A percentile compares a stretch with the other conserved stretches of the same genome.
These are phyloP conservation scores for Brassica balearica DNA, from an alignment of 441 rosid genomes.

Conservation along the genomic window DNA sequence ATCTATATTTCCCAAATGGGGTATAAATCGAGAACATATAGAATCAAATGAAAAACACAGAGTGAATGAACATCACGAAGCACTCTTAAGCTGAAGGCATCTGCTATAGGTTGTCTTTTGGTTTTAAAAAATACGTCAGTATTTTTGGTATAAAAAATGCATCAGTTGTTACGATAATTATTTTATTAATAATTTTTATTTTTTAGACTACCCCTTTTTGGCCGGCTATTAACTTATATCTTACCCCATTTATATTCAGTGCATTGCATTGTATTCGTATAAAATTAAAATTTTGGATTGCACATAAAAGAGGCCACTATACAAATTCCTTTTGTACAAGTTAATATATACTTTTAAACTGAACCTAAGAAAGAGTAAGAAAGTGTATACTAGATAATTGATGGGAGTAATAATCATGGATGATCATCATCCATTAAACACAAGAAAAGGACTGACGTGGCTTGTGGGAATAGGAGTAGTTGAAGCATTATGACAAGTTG, in stretches of 20 bases:
- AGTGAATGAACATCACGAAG: not conserved
- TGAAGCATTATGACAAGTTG: constrained; percentile 30
- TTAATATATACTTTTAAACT: not conserved
- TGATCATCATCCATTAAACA: constrained; percentile 14
- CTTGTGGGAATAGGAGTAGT: constrained; percentile 17
- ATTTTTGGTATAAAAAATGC: not conserved
- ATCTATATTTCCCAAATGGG: not conserved
- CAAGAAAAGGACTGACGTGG: constrained; percentile 17
- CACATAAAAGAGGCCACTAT: not conserved
- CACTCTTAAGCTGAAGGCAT: not conserved
- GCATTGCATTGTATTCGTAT: not conserved
- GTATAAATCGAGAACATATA: not conserved
- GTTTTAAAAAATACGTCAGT: not conserved
- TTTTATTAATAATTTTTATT: not conserved
- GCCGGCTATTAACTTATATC: not conserved
- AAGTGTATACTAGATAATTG: not conserved
- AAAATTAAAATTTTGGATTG: not conserved
- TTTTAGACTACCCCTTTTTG: not conserved
- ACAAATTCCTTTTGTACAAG: not conserved
- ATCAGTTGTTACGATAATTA: not conserved
- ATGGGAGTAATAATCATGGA: constrained; percentile 15
- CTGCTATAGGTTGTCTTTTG: not conserved
- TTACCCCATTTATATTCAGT: not conserved
- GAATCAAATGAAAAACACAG: not conserved
- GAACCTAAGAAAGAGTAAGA: not conserved